These are phyloP conservation scores for Sedum album DNA, from an alignment of 164 flowering plant species.

Conservation along the genomic window DNA sequence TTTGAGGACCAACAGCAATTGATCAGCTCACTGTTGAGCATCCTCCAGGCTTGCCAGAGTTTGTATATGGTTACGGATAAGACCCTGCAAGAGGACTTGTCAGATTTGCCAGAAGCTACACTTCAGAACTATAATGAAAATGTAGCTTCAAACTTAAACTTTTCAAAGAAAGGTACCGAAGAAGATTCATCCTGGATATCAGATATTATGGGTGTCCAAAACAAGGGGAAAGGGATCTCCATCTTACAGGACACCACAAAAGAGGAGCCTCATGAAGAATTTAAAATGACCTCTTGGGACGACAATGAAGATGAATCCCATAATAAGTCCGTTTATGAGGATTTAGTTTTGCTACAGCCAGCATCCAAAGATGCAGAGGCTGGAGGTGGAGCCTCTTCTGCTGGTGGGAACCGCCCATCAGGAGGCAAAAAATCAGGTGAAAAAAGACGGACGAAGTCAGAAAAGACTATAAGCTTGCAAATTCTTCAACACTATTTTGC, in stretches of 20 bases:
- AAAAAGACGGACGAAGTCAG: not conserved
- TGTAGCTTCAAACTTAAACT: not conserved
- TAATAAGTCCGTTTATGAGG: slow-evolving; percentile 15
- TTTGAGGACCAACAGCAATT: slow-evolving; percentile 16
- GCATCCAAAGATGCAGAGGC: slow-evolving; percentile 19
- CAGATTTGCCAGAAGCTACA: slow-evolving; percentile 14
- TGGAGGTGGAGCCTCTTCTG: slow-evolving; percentile 22
- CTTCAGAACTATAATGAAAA: not conserved
- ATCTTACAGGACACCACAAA: slow-evolving; percentile 22
- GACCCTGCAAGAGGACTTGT: slow-evolving; percentile 24
- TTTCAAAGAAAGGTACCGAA: slow-evolving; percentile 1
- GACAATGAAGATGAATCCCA: slow-evolving; percentile 13
- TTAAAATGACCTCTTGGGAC: slow-evolving; percentile 32
- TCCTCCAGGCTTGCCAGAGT: slow-evolving; percentile 40
- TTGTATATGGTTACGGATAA: slow-evolving; percentile 37
- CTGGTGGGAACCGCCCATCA: not conserved
- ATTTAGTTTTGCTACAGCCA: slow-evolving; percentile 21
- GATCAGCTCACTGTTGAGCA: slow-evolving; percentile 36
- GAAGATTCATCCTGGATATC: slow-evolving; percentile 9
- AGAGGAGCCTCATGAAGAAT: slow-evolving; percentile 31
- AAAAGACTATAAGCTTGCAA: slow-evolving; percentile 5
- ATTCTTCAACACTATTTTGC: slow-evolving; percentile 7
- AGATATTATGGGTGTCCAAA: slow-evolving; percentile 25
- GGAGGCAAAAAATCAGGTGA: not conserved
- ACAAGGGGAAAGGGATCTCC: slow-evolving; percentile 30